A percentile compares a stretch with the other conserved stretches of the same genome.
Evolutionary conservation across 73 alveolate species (phyloP).

Genomic region (Paramecium sonneborni): DNA sequence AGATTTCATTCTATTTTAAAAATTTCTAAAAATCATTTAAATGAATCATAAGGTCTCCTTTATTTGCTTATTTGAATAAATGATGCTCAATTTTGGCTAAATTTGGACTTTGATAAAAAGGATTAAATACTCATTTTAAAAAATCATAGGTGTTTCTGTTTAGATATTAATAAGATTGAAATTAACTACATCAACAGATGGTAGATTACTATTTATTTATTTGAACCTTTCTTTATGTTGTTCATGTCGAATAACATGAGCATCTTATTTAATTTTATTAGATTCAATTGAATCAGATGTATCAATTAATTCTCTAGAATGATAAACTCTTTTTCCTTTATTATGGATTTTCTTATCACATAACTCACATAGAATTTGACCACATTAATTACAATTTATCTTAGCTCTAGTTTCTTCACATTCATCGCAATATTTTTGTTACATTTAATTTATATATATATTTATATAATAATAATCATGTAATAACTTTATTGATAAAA

Average conservation of each 20-base stretch:
- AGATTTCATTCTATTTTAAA: slow-evolving; percentile 3
- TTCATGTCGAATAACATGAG: slow-evolving; percentile 42
- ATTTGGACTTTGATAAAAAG: neutral
- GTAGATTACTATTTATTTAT: slow-evolving; percentile 16
- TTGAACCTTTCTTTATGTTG: slow-evolving; percentile 34
- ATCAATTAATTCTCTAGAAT: slow-evolving; percentile 49
- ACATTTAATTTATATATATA: neutral
- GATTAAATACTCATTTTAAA: neutral
- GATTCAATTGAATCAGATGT: slow-evolving; percentile 16
- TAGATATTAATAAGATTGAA: neutral
- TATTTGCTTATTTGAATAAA: slow-evolving; percentile 13
- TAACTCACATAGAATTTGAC: slow-evolving; percentile 68
- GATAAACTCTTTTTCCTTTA: slow-evolving; percentile 77
- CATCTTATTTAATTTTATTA: slow-evolving; percentile 5
- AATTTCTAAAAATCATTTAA: slow-evolving; percentile 20
- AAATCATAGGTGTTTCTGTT: neutral
- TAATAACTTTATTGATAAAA: neutral
- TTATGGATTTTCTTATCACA: slow-evolving; percentile 76
- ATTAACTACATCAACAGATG: slow-evolving; percentile 1
- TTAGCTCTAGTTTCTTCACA: slow-evolving; percentile 75
- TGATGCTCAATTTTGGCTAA: neutral
- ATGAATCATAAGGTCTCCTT: slow-evolving; percentile 42
- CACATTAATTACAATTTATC: slow-evolving; percentile 74
- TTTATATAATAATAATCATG: neutral
- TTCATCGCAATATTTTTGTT: slow-evolving; percentile 70